Conservation (phyloP, 768 basidiomycete genomes). For the Suillus sp. region DNA sequence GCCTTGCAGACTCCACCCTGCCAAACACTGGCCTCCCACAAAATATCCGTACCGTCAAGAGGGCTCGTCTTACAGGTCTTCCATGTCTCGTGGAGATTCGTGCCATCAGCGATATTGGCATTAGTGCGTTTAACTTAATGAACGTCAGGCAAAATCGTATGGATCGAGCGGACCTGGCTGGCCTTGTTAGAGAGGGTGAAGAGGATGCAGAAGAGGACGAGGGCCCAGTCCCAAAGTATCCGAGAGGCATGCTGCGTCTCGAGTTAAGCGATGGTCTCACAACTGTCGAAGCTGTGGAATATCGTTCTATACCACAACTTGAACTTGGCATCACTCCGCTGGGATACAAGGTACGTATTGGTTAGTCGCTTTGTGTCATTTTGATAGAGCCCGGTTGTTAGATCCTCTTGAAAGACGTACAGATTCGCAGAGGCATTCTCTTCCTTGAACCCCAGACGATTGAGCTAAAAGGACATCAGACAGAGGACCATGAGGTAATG, state of each 20-base stretch:
- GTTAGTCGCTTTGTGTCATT: neutral
- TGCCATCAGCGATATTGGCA: constrained; percentile 80
- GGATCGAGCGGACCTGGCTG: constrained; percentile 54
- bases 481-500: constrained; percentile 62
- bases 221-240: constrained; percentile 80
- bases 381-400: constrained; percentile 29
- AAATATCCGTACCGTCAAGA: constrained; percentile 39
- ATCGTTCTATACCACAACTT: constrained; percentile 62
- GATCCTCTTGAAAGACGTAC: constrained; percentile 72
- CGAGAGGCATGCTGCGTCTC: constrained; percentile 76
- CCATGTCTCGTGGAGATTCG: constrained; percentile 76
- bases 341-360: constrained; percentile 71
- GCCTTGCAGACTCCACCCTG: constrained; percentile 71
- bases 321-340: constrained; percentile 75
- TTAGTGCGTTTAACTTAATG: constrained; percentile 79
- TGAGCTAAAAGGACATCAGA: constrained; percentile 57
- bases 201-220: constrained; percentile 60
- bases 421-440: constrained; percentile 68
- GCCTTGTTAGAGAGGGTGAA: constrained; percentile 46
- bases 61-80: constrained; percentile 39
- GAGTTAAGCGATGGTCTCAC: constrained; percentile 78
- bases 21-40: constrained; percentile 67
- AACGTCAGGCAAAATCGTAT: constrained; percentile 67
- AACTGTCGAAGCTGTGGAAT: constrained; percentile 77
- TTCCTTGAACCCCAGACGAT: constrained; percentile 76